Evolutionary conservation across 2,329 filamentous ascomycete species (phyloP), one percentile per base, ranked within the genome.

Genomic region (Penicillium oxalicum): DNA sequence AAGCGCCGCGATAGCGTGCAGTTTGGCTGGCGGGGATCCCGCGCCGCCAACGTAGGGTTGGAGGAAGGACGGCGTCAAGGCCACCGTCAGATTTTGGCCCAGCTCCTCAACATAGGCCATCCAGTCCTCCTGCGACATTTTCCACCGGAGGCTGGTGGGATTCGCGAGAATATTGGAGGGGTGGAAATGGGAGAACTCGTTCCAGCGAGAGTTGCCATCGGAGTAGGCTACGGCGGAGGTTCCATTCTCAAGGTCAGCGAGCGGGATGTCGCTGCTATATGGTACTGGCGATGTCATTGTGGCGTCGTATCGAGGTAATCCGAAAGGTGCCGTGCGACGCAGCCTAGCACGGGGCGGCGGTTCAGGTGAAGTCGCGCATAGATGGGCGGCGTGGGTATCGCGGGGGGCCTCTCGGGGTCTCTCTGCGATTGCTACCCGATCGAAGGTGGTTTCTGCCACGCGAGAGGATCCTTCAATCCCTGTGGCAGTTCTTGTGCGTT

Each of bases 1-100:
- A 28, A 74, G 60, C 28, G 68, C 69, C 12, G 67, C 69, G 47
- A 71, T 70, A 11, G 63, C 64, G 55, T 71, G 67, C 9, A 65
- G 58, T 38, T 65, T 66, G 7, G 59, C 44, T 5, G 61, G 56
- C 26, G 62, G 51, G 0, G 60, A 51, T 11, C 60, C 57, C 26
- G 61, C 51, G n/a, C 59, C 65, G 9, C 64, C 64, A 4, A 69
- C 59, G 45, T 56, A 58, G 25, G 63, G 61, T 33, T 68, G 68
- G 9, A 69, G 47, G 42, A 66, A 71, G 45, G 68, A 70, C 9
- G 69, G 68, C 3, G 65, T 64, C 28, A 69, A 56, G 6, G 58
- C 60, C 25, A 70, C 54, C 12, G 55, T 55, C 40, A 70, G 47
- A 29, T 56, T 59, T 11, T 56, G 55, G 26, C 57, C 56, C 46